A percentile compares a stretch with the other conserved stretches of the same genome.
Conservation (phyloP, 73 alveolate species). For the Paramecium biaurelia region DNA sequence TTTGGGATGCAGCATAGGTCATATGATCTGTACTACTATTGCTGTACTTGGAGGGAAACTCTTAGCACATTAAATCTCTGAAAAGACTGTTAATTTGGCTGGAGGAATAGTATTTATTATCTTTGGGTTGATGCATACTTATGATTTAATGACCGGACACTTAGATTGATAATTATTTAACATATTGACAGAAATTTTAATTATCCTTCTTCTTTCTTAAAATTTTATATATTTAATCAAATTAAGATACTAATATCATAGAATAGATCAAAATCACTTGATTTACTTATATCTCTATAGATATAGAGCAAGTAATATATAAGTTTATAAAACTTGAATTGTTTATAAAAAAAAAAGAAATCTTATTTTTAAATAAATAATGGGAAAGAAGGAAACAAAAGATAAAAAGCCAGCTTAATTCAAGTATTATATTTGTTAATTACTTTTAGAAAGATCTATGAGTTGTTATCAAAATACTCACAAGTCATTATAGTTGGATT, state of each 20-base stretch:
- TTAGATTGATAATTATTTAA: not conserved
- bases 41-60: constrained; percentile 68
- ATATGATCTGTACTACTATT: constrained; percentile 59
- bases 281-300: not conserved
- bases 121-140: constrained; percentile 30
- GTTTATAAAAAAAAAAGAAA: constrained; percentile 21
- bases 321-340: not conserved
- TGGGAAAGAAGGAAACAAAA: constrained; percentile 54
- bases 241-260: not conserved
- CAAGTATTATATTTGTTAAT: not conserved
- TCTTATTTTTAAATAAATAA: constrained; percentile 35
- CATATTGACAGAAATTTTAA: not conserved
- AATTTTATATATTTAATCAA: not conserved
- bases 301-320: not conserved
- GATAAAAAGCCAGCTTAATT: constrained; percentile 51
- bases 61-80: constrained; percentile 58
- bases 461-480: constrained; percentile 19
- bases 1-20: constrained; percentile 67
- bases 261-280: not conserved
- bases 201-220: not conserved
- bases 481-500: not conserved
- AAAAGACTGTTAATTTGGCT: constrained; percentile 57
- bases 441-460: constrained; percentile 35
- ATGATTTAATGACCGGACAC: not conserved
- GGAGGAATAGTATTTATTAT: constrained; percentile 65